A percentile compares a stretch with the other conserved stretches of the same genome.
These are phyloP conservation scores for Hypoxylon cercidicola DNA, from an alignment of 495 filamentous ascomycete genomes.

Conservation along the genomic window DNA sequence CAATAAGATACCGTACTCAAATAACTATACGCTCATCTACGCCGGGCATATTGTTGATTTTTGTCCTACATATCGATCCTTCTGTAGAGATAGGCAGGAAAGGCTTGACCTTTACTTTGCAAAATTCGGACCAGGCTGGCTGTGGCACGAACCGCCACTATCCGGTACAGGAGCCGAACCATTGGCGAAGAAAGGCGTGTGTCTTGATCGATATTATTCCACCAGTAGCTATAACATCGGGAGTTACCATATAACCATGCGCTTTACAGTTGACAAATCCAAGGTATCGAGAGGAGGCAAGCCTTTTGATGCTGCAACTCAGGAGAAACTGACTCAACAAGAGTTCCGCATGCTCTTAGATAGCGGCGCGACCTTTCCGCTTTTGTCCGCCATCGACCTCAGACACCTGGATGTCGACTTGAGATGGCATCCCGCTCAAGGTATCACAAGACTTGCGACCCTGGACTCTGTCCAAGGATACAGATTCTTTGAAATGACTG, in stretches of 20 bases:
- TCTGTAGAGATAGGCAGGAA: slow-evolving; percentile 50
- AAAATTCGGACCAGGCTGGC: slow-evolving; percentile 55
- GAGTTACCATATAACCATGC: slow-evolving; percentile 18
- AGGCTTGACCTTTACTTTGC: slow-evolving; percentile 54
- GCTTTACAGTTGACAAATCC: slow-evolving; percentile 18
- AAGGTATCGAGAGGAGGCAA: slow-evolving; percentile 8
- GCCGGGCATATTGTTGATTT: slow-evolving; percentile 57
- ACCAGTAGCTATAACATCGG: slow-evolving; percentile 20
- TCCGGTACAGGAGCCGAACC: slow-evolving; percentile 22
- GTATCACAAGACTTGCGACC: slow-evolving; percentile 35
- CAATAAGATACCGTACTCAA: slow-evolving; percentile 53
- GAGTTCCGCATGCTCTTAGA: slow-evolving; percentile 53
- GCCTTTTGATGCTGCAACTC: not conserved
- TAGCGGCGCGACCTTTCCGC: slow-evolving; percentile 57
- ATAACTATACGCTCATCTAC: slow-evolving; percentile 56
- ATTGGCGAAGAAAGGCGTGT: slow-evolving; percentile 46
- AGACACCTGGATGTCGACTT: slow-evolving; percentile 46
- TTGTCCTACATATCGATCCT: slow-evolving; percentile 49
- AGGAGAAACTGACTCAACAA: slow-evolving; percentile 5
- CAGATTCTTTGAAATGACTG: slow-evolving; percentile 56
- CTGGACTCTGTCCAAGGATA: slow-evolving; percentile 26
- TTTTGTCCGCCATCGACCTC: slow-evolving; percentile 50
- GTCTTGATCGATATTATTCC: slow-evolving; percentile 18
- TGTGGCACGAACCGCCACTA: slow-evolving; percentile 63
- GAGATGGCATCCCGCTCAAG: slow-evolving; percentile 52